Percentiles rank a stretch among this genome's conserved stretches.
phyloP scores from a whole-genome alignment of 495 filamentous ascomycete genomes.

The Aspergillus hancockii region DNA sequence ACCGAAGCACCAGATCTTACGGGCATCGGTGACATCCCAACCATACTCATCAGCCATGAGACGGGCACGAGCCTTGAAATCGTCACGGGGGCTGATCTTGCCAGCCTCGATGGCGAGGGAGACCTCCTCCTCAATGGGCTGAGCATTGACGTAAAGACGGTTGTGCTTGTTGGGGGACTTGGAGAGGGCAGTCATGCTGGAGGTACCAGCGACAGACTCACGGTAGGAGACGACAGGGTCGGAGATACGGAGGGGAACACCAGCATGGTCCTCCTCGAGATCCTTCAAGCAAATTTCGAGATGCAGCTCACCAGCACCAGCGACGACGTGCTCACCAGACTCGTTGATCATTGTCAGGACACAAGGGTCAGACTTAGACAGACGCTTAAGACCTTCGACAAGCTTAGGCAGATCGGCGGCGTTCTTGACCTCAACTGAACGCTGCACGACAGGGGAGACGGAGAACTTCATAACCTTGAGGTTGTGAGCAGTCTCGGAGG shows the following conservation, averaged over 20 bases:
- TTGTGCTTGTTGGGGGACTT: conserved; percentile 99
- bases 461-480: conserved; percentile 99
- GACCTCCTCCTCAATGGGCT: conserved; percentile 89
- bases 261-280: conserved; percentile 99
- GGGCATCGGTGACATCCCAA: conserved; percentile 99
- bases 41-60: conserved; percentile 94
- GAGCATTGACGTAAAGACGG: conserved; percentile 91
- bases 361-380: conserved; percentile 99
- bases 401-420: conserved; percentile 99
- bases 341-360: conserved; percentile 85
- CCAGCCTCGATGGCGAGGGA: conserved; percentile 86
- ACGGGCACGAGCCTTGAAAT: conserved; percentile 99
- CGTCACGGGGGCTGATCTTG: conserved; percentile 92
- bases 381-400: conserved; percentile 99
- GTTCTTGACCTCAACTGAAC: conserved; percentile 99
- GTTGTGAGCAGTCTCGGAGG: conserved; percentile 97
- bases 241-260: conserved; percentile 93
- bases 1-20: conserved; percentile 99
- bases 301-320: conserved; percentile 98
- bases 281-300: conserved; percentile 99
- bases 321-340: conserved; percentile 97
- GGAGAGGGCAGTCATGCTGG: conserved; percentile 94
- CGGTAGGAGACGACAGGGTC: conserved; percentile 98
- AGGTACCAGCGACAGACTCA: conserved; percentile 82
- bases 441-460: conserved; percentile 97